A percentile compares a stretch with the other conserved stretches of the same genome.
Evolutionary conservation across 2,329 filamentous ascomycete species (phyloP).

Genomic region (Teratosphaeria nubilosa): DNA sequence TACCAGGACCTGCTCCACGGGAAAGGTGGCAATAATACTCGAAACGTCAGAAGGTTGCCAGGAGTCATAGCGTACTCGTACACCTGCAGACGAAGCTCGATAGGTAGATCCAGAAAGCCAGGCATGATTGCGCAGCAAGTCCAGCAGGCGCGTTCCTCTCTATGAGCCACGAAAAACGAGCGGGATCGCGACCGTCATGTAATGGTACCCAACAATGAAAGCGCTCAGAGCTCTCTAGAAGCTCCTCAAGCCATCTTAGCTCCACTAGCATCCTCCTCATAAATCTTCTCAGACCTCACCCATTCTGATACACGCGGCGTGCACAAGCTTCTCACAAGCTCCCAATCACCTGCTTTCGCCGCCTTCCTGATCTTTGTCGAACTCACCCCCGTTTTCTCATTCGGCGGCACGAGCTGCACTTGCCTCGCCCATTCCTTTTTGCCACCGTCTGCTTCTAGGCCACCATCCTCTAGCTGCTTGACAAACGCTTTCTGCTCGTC

Average conservation of each 20-base stretch:
- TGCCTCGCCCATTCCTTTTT: slow-evolving; percentile 47
- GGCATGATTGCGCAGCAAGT: not conserved
- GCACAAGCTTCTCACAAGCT: slow-evolving; percentile 44
- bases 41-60: not conserved
- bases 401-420: slow-evolving; percentile 50
- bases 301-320: slow-evolving; percentile 47
- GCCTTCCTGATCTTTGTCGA: slow-evolving; percentile 54
- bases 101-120: not conserved
- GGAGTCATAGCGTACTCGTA: not conserved
- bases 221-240: not conserved
- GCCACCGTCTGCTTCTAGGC: slow-evolving; percentile 45
- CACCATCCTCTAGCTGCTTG: slow-evolving; percentile 35
- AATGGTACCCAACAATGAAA: not conserved
- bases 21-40: too few species aligned
- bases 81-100: not conserved
- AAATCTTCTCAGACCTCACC: slow-evolving; percentile 49
- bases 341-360: slow-evolving; percentile 39
- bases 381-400: slow-evolving; percentile 40
- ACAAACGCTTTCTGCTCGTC: slow-evolving; percentile 48
- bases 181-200: not conserved
- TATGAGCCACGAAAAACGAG: not conserved
- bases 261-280: slow-evolving; percentile 29
- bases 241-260: slow-evolving; percentile 21
- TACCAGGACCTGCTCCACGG: too few species aligned
- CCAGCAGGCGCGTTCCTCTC: too few species aligned